These are phyloP conservation scores for Chlorencoelia australis DNA, from an alignment of 2,329 filamentous ascomycete genomes.

Conservation along the genomic window DNA sequence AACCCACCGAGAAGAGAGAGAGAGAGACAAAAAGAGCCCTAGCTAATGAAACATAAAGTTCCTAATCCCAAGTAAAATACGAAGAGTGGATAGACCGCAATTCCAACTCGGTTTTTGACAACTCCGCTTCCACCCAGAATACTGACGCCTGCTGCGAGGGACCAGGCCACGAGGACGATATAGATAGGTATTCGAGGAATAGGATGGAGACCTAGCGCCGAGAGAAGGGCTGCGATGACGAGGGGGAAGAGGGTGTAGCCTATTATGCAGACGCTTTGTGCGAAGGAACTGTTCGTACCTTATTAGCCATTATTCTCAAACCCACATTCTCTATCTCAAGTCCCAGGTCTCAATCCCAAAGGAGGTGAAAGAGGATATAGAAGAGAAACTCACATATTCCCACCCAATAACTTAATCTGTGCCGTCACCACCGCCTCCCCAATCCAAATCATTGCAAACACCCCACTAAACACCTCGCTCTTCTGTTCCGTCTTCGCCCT, in stretches of 20 bases:
- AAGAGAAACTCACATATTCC: slow-evolving; percentile 77
- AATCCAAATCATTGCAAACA: slow-evolving; percentile 95
- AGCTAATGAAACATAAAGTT: slow-evolving; percentile 9
- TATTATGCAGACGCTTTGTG: slow-evolving; percentile 95
- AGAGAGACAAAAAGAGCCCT: slow-evolving; percentile 55
- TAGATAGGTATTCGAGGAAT: slow-evolving; percentile 87
- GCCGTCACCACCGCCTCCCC: slow-evolving; percentile 94
- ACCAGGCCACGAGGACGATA: slow-evolving; percentile 80
- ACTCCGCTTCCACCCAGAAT: slow-evolving; percentile 12
- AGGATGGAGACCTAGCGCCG: slow-evolving; percentile 67
- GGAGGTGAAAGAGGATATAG: neutral
- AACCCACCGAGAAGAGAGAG: too few relatives aligned
- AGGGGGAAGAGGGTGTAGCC: slow-evolving; percentile 97
- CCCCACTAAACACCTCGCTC: slow-evolving; percentile 84
- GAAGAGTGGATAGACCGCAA: slow-evolving; percentile 10
- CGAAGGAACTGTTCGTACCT: slow-evolving; percentile 86
- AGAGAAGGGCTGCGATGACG: slow-evolving; percentile 84
- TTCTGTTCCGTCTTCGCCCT: slow-evolving; percentile 71
- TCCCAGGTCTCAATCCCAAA: too few relatives aligned
- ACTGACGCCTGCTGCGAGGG: slow-evolving; percentile 61
- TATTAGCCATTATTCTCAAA: too few relatives aligned
- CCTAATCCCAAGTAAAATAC: slow-evolving; percentile 10
- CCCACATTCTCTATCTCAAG: too few relatives aligned
- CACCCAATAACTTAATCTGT: slow-evolving; percentile 92
- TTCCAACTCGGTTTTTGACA: slow-evolving; percentile 9